phyloP scores from a whole-genome alignment of 1,139 yeast genomes.

The Zygoascus sp. region DNA sequence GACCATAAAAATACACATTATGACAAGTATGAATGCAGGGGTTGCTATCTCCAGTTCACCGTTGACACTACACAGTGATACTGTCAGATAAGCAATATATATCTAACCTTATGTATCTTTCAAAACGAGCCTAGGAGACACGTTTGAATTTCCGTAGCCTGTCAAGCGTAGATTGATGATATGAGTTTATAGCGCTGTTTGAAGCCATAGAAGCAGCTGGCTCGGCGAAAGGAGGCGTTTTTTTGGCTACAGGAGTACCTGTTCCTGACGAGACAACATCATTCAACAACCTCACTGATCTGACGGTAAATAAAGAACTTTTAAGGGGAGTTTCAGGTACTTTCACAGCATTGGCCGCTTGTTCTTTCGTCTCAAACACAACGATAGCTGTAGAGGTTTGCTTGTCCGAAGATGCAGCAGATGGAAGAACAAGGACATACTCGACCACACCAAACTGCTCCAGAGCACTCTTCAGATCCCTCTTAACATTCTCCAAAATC shows the following conservation, averaged over 20 bases:
- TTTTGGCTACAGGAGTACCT: too few relatives aligned
- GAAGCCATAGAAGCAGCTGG: not conserved
- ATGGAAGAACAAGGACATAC: slow-evolving; percentile 15
- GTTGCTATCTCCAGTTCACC: too few relatives aligned
- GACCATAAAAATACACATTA: not conserved
- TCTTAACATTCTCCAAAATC: not conserved
- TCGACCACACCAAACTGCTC: slow-evolving; percentile 16
- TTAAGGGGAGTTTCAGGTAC: not conserved
- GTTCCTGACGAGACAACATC: too few relatives aligned
- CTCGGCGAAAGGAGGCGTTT: too few relatives aligned
- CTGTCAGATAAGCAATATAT: too few relatives aligned
- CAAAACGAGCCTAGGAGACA: too few relatives aligned
- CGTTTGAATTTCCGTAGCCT: slow-evolving; percentile 1
- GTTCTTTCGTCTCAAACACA: slow-evolving; percentile 13
- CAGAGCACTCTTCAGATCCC: not conserved
- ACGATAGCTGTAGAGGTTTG: slow-evolving; percentile 16
- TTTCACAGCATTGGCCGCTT: slow-evolving; percentile 7
- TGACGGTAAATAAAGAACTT: not conserved
- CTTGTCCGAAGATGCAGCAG: slow-evolving; percentile 10
- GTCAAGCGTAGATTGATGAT: slow-evolving; percentile 10
- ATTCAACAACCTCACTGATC: not conserved
- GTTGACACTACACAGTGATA: too few relatives aligned
- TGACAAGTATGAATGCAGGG: not conserved
- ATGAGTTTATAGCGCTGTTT: slow-evolving; percentile 1
- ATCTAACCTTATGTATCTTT: too few relatives aligned